Conservation (phyloP, 1,284 basidiomycete species). For the Hymenochaete sp. region DNA sequence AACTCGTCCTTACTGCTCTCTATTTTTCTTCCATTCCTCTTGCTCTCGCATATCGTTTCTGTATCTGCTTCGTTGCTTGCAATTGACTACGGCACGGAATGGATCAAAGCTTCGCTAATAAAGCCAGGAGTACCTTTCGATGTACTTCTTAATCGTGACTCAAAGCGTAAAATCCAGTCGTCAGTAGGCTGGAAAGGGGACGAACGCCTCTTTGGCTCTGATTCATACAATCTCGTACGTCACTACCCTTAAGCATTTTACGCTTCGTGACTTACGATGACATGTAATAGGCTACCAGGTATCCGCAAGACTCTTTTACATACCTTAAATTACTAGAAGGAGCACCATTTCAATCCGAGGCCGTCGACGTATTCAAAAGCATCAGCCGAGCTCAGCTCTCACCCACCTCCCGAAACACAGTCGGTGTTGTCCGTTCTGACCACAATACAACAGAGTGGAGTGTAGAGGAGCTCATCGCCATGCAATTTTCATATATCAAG, state of each 20-base stretch:
- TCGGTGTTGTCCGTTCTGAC: slow-evolving; percentile 45
- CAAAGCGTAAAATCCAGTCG: slow-evolving; percentile 90
- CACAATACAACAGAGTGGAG: slow-evolving; percentile 56
- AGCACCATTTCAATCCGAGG: slow-evolving; percentile 54
- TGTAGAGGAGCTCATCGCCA: slow-evolving; percentile 87
- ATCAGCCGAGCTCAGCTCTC: slow-evolving; percentile 55
- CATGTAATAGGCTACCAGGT: slow-evolving; percentile 68
- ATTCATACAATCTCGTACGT: slow-evolving; percentile 81
- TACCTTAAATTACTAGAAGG: slow-evolving; percentile 86
- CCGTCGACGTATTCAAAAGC: slow-evolving; percentile 54
- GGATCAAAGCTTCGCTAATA: slow-evolving; percentile 93
- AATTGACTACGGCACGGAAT: slow-evolving; percentile 94
- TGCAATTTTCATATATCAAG: slow-evolving; percentile 89
- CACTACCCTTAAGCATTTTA: not conserved
- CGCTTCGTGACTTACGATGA: slow-evolving; percentile 10
- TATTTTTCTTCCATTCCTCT: slow-evolving; percentile 7
- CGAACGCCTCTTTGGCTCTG: slow-evolving; percentile 82
- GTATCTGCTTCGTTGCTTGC: slow-evolving; percentile 54
- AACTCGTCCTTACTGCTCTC: slow-evolving; percentile 8
- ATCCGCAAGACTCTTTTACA: slow-evolving; percentile 82
- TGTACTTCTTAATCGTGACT: slow-evolving; percentile 92
- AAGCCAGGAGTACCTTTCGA: slow-evolving; percentile 96
- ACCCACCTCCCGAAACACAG: slow-evolving; percentile 54
- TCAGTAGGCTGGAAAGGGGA: slow-evolving; percentile 82
- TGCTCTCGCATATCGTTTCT: slow-evolving; percentile 7